Evolutionary conservation across 169 alveolate genomes (phyloP), one percentile per base, ranked within the genome.

Genomic region (Neospora caninum): DNA sequence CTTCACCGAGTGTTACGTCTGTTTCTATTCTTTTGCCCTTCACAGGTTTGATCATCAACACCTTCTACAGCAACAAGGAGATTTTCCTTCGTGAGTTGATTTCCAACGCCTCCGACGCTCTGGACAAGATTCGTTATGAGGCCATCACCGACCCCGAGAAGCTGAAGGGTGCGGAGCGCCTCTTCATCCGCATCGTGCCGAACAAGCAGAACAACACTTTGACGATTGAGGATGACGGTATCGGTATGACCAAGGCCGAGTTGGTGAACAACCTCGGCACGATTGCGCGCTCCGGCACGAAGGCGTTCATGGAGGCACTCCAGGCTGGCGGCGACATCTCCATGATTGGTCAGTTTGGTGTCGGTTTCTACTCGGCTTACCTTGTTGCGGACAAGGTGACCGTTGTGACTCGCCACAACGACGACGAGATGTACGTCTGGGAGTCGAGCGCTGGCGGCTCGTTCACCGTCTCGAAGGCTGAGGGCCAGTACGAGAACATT

Each of bases 261-360:
- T 97, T 99, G 92, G 98, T 99, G 95, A 98, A 98, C 96, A 99
- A 99, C 97, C 97, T 99, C 94, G 99, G 99, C 94, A 99, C 99
- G 91, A 99, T 99, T 93, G 99, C 99, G 82, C 98, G 99, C 92
- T 99, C 99, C 29, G 99, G 99, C 80, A 99, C 99, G 89, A 99
- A 99, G 96, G 99, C 99, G 36, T 99, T 99, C 98, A 99, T 99
- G 99, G 99, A 99, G 97, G 99, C 99, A 54, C 96, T 99, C 86
- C 97, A 98, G 80, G 99, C 99, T 58, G 99, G 99, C 43, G 99
- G 99, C 42, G 99, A 99, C 95, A 98, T 99, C 94, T 97, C 99
- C 93, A 98, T 99, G 99, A 99, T 99, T 94, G 99, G 99, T 42
- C 99, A 99, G 98, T 99, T 99, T 94, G 99, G 99, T 97, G 99